These are phyloP conservation scores for Solanum aculeatissimum DNA, from an alignment of 305 asterid species.

Conservation along the genomic window DNA sequence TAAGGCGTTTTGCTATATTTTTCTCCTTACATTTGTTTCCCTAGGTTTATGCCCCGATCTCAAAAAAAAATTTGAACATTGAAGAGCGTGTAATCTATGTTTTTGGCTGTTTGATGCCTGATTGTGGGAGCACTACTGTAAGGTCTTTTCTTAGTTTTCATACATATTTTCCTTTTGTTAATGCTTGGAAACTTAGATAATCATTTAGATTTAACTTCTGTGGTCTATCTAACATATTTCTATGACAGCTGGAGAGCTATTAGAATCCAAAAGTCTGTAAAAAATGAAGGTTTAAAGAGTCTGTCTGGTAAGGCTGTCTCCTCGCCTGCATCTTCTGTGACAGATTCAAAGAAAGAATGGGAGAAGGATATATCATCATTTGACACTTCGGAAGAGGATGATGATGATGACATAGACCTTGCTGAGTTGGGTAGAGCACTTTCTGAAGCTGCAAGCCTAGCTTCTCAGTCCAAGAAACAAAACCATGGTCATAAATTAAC, in stretches of 20 bases:
- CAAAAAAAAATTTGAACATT: constrained; percentile 18
- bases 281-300: constrained; percentile 9
- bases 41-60: constrained; percentile 83
- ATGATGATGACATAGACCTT: constrained; percentile 45
- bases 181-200: background rate
- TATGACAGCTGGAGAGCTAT: constrained; percentile 66
- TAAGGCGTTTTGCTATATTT: background rate
- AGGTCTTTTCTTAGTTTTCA: constrained; percentile 23
- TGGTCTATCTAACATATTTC: background rate
- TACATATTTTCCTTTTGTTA: background rate
- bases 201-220: background rate
- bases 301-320: constrained; percentile 12
- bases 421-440: constrained; percentile 71
- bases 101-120: constrained; percentile 49
- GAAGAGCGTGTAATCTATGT: constrained; percentile 71
- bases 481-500: constrained; percentile 18
- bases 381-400: constrained; percentile 25
- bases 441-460: constrained; percentile 50
- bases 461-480: constrained; percentile 30
- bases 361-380: constrained; percentile 38
- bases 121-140: constrained; percentile 51
- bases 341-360: constrained; percentile 30
- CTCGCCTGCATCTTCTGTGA: constrained; percentile 16
- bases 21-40: background rate
- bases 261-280: constrained; percentile 58